Evolutionary conservation across 495 filamentous ascomycete genomes (phyloP).

Genomic region (Hypoxylon perforatum): DNA sequence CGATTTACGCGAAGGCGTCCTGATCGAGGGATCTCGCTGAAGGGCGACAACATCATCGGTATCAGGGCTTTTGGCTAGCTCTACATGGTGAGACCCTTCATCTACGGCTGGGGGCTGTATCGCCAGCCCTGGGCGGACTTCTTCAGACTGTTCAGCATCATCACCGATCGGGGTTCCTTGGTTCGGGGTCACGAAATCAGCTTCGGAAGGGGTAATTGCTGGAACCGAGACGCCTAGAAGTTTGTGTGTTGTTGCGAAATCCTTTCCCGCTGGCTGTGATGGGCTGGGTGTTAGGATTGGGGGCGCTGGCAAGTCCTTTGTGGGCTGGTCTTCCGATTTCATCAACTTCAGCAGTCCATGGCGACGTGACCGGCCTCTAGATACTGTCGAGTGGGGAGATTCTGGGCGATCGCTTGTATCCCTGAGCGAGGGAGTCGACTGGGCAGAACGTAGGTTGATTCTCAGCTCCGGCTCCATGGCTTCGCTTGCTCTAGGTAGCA

Average conservation of each 20-base stretch:
- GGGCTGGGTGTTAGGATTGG: slow-evolving; percentile 31
- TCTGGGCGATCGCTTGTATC: slow-evolving; percentile 20
- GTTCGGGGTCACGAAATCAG: background rate
- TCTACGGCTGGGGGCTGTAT: slow-evolving; percentile 26
- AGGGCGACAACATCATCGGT: slow-evolving; percentile 32
- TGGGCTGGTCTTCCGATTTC: slow-evolving; percentile 27
- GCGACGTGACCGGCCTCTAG: slow-evolving; percentile 22
- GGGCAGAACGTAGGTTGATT: slow-evolving; percentile 24
- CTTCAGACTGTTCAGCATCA: slow-evolving; percentile 7
- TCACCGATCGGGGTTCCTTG: slow-evolving; percentile 3
- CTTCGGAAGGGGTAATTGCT: slow-evolving; percentile 10
- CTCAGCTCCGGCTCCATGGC: slow-evolving; percentile 18
- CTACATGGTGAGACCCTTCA: slow-evolving; percentile 22
- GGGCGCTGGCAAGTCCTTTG: slow-evolving; percentile 38
- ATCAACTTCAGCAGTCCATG: slow-evolving; percentile 41
- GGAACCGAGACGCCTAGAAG: slow-evolving; percentile 17
- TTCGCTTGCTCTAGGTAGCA: no score
- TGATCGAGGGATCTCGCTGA: slow-evolving; percentile 30
- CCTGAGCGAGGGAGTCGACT: slow-evolving; percentile 39
- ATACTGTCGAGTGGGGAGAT: slow-evolving; percentile 30
- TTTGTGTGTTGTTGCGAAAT: slow-evolving; percentile 12
- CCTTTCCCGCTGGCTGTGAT: slow-evolving; percentile 2
- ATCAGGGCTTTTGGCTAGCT: slow-evolving; percentile 18
- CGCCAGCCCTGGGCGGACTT: slow-evolving; percentile 27
- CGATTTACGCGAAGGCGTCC: slow-evolving; percentile 21